Base-by-base conservation (phyloP, 2,329 filamentous ascomycete genomes). In the Fusarium palustre region DNA sequence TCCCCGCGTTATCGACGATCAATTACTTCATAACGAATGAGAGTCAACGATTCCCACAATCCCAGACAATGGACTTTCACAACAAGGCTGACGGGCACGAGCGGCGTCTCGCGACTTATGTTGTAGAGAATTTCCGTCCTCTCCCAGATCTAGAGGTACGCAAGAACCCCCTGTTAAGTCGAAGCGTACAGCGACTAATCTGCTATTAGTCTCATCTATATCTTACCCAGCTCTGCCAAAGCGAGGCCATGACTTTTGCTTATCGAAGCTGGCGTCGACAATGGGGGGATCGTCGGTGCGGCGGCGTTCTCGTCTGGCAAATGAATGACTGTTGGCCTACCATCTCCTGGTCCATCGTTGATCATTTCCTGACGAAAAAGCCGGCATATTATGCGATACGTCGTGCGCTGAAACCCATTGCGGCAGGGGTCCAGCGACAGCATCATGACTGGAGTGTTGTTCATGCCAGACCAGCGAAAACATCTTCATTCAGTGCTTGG, bases 1-100 rank as follows among this genome's bases (percentile, higher is more conserved):
- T 72, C 75, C 93, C 93, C 1, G 87, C 91, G 75, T 84, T 93
- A 67, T 38, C 36, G 12, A 38, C 36, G 18, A 38, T 38, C 84
- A 88, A 52, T 94, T 92, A 0, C 5, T 38, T 38, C 18, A 38
- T 20, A 7, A 38, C 36, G 10, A 38, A 10, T 10, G 36, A 38
- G 18, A n/a, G 10, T 11, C 4, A 38, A 20, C 36, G 36, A 20
- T 38, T 20, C 6, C 36, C 36, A 20, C 36, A 38, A 18, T 38
- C 36, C 7, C 36, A 38, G 18, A 38, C 36, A 5, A 38, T 38
- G 36, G 36, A 94, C 74, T 94, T 94, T 75, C 92, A 94, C 80
- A 95, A 95, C 80, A 95, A 95, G 79, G 92, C 91, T 10, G 89
- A 90, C 69, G 91, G 92, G 1, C 91, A 94, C 74, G 91, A 94